Evolutionary conservation across 495 filamentous ascomycete species (phyloP), one percentile per base, ranked within the genome.

Genomic region (Achaetomiella virescens): DNA sequence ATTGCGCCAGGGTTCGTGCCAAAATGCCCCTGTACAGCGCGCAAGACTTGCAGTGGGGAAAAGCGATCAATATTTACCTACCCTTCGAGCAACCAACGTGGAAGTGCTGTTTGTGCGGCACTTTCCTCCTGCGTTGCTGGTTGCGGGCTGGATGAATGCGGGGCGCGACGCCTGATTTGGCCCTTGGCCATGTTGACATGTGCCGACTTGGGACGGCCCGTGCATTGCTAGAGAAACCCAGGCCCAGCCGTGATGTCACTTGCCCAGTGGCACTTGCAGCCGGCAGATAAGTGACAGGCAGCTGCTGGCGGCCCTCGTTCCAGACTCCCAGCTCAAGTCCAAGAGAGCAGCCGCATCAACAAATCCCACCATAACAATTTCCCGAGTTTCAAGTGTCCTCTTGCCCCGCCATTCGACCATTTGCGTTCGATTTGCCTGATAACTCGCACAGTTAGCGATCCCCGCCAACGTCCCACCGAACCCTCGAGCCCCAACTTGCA

Each of bases 221-320:
- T 51, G 46, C 52, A 60, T 60, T 60, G 58, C 58, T 52, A 47
- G 15, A 60, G 58, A 55, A 60, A 60, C 58, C 48, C 22, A 7
- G n/a, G n/a, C 44, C 43, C 15, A 42, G 6, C 15, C 11, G 50
- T 59, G 50, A 59, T 60, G 57, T 55, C 52, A 55, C 52, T 54
- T n/a, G 1, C 14, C 6, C 40, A 53, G 21, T 51, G 52, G 52
- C 21, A 22, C 38, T 9, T 36, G 31, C 8, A 21, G 20, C 40
- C 29, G 49, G 40, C 50, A 53, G 24, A 25, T 12, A 27, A 2
- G n/a, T 7, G 5, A n/a, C 35, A 49, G 57, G 6, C 57, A 54
- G 44, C 43, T 47, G 48, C 3, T 6, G 11, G 10, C 53, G 18
- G 33, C 20, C 24, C 33, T 5, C 2, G 14, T 29, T 20, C 40